Evolutionary conservation across 192 early-diverging fungal genomes (phyloP).

Genomic region (Pecoramyces ruminantium): DNA sequence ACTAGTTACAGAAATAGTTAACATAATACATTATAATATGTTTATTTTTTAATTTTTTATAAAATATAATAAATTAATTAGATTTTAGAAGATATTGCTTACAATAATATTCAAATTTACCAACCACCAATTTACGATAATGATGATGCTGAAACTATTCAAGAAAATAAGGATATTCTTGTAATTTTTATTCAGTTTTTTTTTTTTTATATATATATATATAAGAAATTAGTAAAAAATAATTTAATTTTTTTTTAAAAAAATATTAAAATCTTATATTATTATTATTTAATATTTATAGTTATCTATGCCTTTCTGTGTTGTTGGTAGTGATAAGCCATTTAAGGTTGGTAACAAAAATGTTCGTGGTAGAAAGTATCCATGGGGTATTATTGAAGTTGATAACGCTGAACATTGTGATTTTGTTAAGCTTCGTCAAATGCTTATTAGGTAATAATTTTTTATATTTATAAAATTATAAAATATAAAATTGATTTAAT

Average conservation of each 20-base stretch:
- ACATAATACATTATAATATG: no score
- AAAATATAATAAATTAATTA: no score
- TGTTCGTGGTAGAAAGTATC: conserved; percentile 4
- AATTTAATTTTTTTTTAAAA: neutral
- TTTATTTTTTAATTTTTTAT: no score
- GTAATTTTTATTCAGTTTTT: no score
- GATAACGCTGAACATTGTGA: conserved; percentile 5
- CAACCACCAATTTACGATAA: conserved; percentile 64
- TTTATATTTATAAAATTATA: no score
- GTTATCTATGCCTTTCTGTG: neutral
- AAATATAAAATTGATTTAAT: no score
- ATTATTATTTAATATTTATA: neutral
- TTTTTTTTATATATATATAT: no score
- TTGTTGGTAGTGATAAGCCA: conserved; percentile 56
- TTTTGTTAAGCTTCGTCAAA: conserved; percentile 4
- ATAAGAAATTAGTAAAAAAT: no score
- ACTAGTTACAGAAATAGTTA: no score
- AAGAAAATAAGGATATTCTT: neutral
- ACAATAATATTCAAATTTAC: conserved; percentile 74
- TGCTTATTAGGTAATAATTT: conserved; percentile 5
- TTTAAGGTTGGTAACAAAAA: conserved; percentile 58
- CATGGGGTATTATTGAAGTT: conserved; percentile 7
- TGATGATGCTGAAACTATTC: conserved; percentile 63
- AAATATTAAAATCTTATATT: no score
- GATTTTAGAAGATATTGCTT: conserved; percentile 64